Evolutionary conservation across 441 rosid genomes (phyloP), one percentile per base, ranked within the genome.

Genomic region (Lepidium campestre): DNA sequence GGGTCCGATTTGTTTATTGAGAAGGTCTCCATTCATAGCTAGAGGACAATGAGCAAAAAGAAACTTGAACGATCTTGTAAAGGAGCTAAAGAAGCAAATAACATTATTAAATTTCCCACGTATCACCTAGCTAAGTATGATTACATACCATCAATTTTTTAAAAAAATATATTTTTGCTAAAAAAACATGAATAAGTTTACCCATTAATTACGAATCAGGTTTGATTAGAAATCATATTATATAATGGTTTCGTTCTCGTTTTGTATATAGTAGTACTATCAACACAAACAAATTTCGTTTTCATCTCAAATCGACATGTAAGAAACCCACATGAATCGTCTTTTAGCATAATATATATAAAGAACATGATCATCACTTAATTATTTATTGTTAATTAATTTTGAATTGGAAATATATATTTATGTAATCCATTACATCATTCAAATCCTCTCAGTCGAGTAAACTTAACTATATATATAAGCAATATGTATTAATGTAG

Each of bases 1-100:
- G 20, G 54, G 60, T 8, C 65, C 12, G 31, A 32, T 57, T 48
- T 53, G 29, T 48, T 64, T 48, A 40, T 64, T 17, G 46, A 63
- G 45, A 64, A 11, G 15, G 23, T 35, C 65, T 46, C 37, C 58
- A 20, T 64, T 36, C 57, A 55, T 36, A 52, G 42, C 27, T 14
- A 46, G 20, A 29, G 2, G 41, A 40, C 15, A 36, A n/a, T 35
- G 19, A 19, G 22, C n/a, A 29, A 47, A 23, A 2, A 53, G 12
- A 48, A 17, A 35, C 60, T 59, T 59, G 18, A 50, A 23, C 40
- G 41, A 67, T 35, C 29, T 44, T 66, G 44, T 14, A 13, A 66
- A 54, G 12, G 35, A 23, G 13, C n/a, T 65, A n/a, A 10, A 8
- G 18, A 54, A 54, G 45, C 62, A 65, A 58, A 6, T 58, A 6